These are phyloP conservation scores for Candida oleophila DNA, from an alignment of 805 yeast species.

Conservation along the genomic window DNA sequence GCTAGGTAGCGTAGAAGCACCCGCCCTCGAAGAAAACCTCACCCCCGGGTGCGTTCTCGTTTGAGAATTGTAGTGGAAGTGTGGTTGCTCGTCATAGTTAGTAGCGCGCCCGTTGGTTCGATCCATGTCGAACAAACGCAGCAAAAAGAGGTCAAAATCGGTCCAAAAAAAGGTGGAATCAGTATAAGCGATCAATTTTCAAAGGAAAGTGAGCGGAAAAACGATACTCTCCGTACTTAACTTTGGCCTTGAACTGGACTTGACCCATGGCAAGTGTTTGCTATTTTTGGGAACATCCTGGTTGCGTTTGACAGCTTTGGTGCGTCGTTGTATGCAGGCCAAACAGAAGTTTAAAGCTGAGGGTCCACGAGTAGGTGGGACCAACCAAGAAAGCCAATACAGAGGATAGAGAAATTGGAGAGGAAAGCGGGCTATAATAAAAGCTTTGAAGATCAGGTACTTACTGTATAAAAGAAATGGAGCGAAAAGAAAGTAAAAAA, in stretches of 20 bases:
- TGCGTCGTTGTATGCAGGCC: background rate
- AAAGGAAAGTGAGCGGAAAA: too few relatives aligned
- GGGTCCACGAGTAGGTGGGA: too few relatives aligned
- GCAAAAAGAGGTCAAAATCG: background rate
- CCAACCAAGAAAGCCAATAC: too few relatives aligned
- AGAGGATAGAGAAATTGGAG: background rate
- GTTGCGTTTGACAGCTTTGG: background rate
- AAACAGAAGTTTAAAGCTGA: background rate
- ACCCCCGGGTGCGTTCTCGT: slow-evolving; percentile 1
- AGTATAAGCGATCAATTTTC: too few relatives aligned
- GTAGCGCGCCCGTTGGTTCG: background rate
- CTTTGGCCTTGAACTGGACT: too few relatives aligned
- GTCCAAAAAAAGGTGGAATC: too few relatives aligned
- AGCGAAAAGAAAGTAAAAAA: too few relatives aligned
- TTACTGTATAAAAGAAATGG: too few relatives aligned
- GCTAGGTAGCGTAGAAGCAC: slow-evolving; percentile 21
- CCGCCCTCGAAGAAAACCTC: slow-evolving; percentile 15
- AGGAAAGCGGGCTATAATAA: background rate
- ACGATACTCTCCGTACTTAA: too few relatives aligned
- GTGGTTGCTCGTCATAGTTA: background rate
- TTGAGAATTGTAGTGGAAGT: background rate
- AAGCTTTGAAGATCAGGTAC: background rate
- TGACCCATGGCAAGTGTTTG: background rate
- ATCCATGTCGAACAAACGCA: background rate
- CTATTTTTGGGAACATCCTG: background rate